Base-by-base conservation (phyloP, 305 asterid species). In the Fraxinus sp. region DNA sequence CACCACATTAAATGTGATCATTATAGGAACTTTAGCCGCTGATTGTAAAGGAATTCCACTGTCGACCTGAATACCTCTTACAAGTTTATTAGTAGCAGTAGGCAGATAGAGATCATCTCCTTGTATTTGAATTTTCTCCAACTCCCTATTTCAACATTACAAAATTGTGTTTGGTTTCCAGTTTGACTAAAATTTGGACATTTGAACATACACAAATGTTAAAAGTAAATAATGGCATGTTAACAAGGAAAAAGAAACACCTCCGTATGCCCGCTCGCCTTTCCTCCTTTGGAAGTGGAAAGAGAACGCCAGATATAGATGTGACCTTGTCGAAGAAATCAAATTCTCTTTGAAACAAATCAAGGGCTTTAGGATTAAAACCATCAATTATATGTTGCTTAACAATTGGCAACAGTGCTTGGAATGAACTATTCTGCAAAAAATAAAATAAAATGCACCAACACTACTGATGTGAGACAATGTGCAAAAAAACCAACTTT, bases 311-410 rank as follows among this genome's bases (percentile, higher is more conserved):
- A 78, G 99, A 97, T 87, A 97, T 97, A 84, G 98, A 93, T 46
- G 99, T 97, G 85, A 97, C 99, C 88, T 97, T 90, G 92, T 97
- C 98, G 86, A 97, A 97, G 97, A 97, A 97, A 89, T 92, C 96
- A 88, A 97, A 97, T 88, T 97, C 98, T 85, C 98, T 91, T 72
- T 86, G 89, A 81, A 97, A 97, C 75, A 94, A 37, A 64, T 87
- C 97, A 78, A 85, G 94, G 81, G 99, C 99, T 85, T 89, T 90
- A n/a, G 91, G 87, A 87, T 62, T 90, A 90, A 97, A 97, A 85
- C 97, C 91, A 83, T 94, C 95, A 87, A 97, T 93, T 80, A 97
- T 97, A 55, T 89, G 90, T 84, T 97, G 89, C 89, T 97, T 92
- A 75, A 97, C 98, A 83, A 88, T 87, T 20, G 98, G 99, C 89